phyloP scores from a whole-genome alignment of 176 grass and related monocot genomes.

The Triticum turgidum region DNA sequence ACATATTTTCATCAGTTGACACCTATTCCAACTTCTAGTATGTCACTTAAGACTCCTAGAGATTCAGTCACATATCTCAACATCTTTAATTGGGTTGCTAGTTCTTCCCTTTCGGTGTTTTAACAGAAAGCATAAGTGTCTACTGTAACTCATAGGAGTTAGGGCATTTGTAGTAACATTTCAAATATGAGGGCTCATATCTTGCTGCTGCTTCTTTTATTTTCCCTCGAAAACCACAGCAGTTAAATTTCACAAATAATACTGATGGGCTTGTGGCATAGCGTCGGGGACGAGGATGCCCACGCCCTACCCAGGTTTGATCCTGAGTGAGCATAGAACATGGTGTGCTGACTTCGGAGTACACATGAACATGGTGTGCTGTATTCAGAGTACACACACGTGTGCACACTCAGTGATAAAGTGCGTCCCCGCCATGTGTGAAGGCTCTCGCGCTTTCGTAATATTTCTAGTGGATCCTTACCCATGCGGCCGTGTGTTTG shows the following conservation, averaged over 20 bases:
- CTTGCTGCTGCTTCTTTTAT: neutral
- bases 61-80: neutral
- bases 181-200: neutral
- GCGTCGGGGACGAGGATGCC: neutral
- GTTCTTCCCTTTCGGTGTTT: neutral
- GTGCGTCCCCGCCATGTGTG: neutral
- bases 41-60: neutral
- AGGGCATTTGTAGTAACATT: neutral
- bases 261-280: neutral
- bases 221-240: neutral
- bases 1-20: neutral
- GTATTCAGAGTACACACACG: neutral
- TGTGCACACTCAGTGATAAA: neutral
- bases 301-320: neutral
- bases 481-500: neutral
- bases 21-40: constrained; percentile 9
- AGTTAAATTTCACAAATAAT: neutral
- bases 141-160: neutral
- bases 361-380: neutral
- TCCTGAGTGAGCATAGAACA: neutral
- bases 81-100: neutral
- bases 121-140: neutral
- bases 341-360: too few relatives aligned
- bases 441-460: neutral
- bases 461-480: neutral